Percentiles rank a stretch among this genome's conserved stretches.
These are phyloP conservation scores for Verticillium albo-atrum DNA, from an alignment of 2,329 filamentous ascomycete species.

Conservation along the genomic window DNA sequence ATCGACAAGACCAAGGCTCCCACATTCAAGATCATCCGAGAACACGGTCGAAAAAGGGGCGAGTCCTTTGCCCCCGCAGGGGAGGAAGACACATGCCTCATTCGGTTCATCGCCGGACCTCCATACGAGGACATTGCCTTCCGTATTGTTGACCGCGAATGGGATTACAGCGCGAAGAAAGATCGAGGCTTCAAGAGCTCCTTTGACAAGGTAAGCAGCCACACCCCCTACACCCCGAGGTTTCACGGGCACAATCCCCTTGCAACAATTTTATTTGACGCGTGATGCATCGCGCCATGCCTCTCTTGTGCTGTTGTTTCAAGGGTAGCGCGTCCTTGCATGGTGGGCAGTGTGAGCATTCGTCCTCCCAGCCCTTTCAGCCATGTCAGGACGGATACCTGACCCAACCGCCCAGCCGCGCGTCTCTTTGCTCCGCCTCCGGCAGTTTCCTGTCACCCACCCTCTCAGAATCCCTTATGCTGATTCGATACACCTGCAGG, in stretches of 20 bases:
- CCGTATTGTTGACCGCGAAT: slow-evolving; percentile 95
- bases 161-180: slow-evolving; percentile 95
- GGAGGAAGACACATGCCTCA: slow-evolving; percentile 94
- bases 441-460: slow-evolving; percentile 4
- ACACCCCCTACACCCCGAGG: background rate
- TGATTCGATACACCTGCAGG: slow-evolving; percentile 43
- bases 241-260: no score
- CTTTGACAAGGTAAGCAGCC: slow-evolving; percentile 80
- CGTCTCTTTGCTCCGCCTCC: slow-evolving; percentile 20
- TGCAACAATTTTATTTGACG: no score
- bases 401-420: background rate
- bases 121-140: slow-evolving; percentile 98
- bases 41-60: slow-evolving; percentile 82
- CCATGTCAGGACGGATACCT: background rate
- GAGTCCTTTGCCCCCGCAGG: slow-evolving; percentile 92
- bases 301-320: background rate
- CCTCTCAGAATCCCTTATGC: background rate
- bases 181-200: slow-evolving; percentile 94
- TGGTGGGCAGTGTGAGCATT: background rate
- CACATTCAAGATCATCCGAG: slow-evolving; percentile 92
- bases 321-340: background rate
- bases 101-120: slow-evolving; percentile 90
- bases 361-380: background rate
- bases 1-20: slow-evolving; percentile 93
- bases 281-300: background rate